phyloP scores from a whole-genome alignment of 148 eudicot species.

The Rhododendron kiyosumense region DNA sequence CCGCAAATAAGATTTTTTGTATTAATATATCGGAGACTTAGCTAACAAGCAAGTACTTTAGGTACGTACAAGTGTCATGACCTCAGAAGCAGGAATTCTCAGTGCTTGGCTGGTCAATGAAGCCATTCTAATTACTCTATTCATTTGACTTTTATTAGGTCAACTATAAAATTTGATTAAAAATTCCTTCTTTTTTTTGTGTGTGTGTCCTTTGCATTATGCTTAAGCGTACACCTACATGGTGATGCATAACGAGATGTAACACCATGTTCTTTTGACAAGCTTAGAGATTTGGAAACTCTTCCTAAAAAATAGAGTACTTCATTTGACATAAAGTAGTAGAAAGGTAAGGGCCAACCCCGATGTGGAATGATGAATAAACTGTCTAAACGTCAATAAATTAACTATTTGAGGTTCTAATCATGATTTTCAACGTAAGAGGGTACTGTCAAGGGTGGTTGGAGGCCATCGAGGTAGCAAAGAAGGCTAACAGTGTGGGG shows the following conservation, averaged over 20 bases:
- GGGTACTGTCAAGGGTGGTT: no score
- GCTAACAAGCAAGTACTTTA: background rate
- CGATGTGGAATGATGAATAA: background rate
- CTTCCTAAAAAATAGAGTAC: background rate
- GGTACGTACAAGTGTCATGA: background rate
- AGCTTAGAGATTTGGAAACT: background rate
- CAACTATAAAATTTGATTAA: background rate
- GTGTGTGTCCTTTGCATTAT: background rate
- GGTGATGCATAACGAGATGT: background rate
- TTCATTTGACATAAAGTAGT: background rate
- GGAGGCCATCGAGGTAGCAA: no score
- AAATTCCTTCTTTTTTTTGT: background rate
- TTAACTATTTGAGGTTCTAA: background rate
- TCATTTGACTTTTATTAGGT: background rate
- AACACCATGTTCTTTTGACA: background rate
- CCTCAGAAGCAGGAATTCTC: background rate
- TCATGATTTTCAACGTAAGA: no score
- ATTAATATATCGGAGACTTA: no score
- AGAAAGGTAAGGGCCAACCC: background rate
- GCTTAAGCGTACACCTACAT: background rate
- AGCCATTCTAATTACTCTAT: background rate
- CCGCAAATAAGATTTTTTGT: no score
- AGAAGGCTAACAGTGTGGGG: background rate
- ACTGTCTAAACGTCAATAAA: background rate
- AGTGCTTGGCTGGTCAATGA: background rate